Evolutionary conservation across 1,284 basidiomycete genomes (phyloP).

Genomic region (Trichosporon asahii): DNA sequence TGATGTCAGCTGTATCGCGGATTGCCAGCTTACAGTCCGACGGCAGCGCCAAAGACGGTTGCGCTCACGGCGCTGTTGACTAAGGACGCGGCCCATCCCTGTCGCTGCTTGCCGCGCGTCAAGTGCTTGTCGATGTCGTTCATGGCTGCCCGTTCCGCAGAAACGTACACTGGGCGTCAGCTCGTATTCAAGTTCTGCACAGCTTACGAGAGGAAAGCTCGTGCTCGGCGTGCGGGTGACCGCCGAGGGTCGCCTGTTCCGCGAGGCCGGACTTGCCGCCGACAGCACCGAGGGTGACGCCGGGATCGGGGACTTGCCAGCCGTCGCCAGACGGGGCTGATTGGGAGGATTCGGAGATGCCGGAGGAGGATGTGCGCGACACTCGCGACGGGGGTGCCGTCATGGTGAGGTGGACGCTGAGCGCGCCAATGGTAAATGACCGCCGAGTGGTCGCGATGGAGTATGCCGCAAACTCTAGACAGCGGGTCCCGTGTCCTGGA

Average conservation of each 20-base stretch:
- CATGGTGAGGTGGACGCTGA: not conserved
- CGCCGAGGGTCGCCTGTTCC: not conserved
- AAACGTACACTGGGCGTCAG: conserved; percentile 10
- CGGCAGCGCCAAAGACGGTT: conserved; percentile 34
- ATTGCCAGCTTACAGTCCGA: conserved; percentile 40
- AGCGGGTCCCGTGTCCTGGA: not conserved
- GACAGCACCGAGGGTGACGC: not conserved
- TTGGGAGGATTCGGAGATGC: not conserved
- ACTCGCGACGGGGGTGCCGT: conserved; percentile 8
- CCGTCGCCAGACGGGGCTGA: not conserved
- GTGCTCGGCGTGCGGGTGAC: not conserved
- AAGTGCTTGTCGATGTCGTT: not conserved
- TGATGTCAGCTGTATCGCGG: conserved; percentile 14
- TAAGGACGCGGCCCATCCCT: conserved; percentile 29
- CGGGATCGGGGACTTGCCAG: conserved; percentile 6
- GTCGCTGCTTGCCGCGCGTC: conserved; percentile 8
- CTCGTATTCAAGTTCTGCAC: not conserved
- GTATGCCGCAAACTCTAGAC: not conserved
- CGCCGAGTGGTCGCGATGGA: conserved; percentile 1
- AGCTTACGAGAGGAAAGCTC: not conserved
- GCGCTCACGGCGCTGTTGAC: conserved; percentile 31
- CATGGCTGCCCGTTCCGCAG: not conserved
- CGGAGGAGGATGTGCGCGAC: not conserved
- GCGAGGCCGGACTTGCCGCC: conserved; percentile 6
- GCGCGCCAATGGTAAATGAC: conserved; percentile 8